These are phyloP conservation scores for Dothideomycetes sp. DNA, from an alignment of 2,329 filamentous ascomycete species.

Conservation along the genomic window DNA sequence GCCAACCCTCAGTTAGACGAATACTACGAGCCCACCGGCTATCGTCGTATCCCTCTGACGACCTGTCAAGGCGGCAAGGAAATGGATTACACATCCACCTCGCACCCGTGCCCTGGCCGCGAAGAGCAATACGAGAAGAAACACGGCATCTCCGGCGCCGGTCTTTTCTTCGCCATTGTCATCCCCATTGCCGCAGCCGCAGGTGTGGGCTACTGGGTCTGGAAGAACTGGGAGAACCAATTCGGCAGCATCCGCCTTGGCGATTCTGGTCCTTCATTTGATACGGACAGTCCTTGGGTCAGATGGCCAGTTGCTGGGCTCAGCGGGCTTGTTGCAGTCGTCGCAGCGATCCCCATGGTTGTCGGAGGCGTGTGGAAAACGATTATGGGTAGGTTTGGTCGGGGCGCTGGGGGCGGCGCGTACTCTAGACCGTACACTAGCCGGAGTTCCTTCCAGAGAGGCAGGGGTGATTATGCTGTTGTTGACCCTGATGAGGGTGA, in stretches of 20 bases:
- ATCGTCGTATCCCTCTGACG: slow-evolving; percentile 78
- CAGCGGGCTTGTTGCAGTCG: slow-evolving; percentile 43
- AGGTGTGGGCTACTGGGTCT: slow-evolving; percentile 73
- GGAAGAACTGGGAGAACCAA: slow-evolving; percentile 73
- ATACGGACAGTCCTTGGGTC: slow-evolving; percentile 66
- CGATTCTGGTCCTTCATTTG: slow-evolving; percentile 44
- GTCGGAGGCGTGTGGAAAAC: slow-evolving; percentile 62
- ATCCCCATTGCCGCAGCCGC: slow-evolving; percentile 62
- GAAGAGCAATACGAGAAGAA: slow-evolving; percentile 74
- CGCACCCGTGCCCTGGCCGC: slow-evolving; percentile 62
- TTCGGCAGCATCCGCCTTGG: slow-evolving; percentile 85
- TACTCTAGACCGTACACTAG: slow-evolving; percentile 67
- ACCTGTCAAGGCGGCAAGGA: slow-evolving; percentile 71
- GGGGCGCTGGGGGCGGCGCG: slow-evolving; percentile 38
- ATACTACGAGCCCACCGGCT: slow-evolving; percentile 78
- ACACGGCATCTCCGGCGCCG: slow-evolving; percentile 56
- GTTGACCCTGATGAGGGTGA: slow-evolving; percentile 94
- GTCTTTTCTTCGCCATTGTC: slow-evolving; percentile 75
- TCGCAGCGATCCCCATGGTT: slow-evolving; percentile 53
- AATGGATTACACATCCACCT: slow-evolving; percentile 54
- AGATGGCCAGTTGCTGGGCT: slow-evolving; percentile 54
- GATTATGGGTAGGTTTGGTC: slow-evolving; percentile 37
- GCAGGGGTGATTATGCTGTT: slow-evolving; percentile 74
- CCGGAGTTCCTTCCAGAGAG: slow-evolving; percentile 76
- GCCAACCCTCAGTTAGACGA: slow-evolving; percentile 58